Evolutionary conservation across 2,329 filamentous ascomycete species (phyloP).

Genomic region (Neopestalotiopsis sp.): DNA sequence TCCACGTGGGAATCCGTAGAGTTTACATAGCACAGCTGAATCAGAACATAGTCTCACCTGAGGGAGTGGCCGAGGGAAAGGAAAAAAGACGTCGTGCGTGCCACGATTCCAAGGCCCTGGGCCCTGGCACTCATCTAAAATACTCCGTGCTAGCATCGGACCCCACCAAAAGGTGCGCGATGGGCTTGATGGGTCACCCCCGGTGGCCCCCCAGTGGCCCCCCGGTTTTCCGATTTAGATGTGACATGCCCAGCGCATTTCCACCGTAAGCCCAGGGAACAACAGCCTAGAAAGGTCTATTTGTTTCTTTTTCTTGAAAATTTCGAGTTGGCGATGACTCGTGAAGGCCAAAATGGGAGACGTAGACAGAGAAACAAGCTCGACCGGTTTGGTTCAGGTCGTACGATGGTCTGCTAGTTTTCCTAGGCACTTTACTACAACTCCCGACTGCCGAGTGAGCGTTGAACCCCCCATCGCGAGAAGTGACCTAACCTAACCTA

Average conservation of each 20-base stretch:
- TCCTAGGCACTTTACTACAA: background rate
- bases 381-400: background rate
- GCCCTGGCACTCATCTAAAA: background rate
- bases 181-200: background rate
- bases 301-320: background rate
- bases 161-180: background rate
- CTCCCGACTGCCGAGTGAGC: background rate
- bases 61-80: background rate
- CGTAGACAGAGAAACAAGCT: too few species aligned
- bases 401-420: background rate
- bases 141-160: background rate
- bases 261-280: background rate
- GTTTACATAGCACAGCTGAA: background rate
- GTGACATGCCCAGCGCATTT: background rate
- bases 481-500: too few species aligned
- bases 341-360: background rate
- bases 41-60: background rate
- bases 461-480: too few species aligned
- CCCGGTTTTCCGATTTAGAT: constrained; percentile 13
- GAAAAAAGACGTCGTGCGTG: background rate
- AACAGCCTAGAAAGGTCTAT: background rate
- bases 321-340: background rate
- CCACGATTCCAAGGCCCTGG: background rate
- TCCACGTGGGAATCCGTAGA: background rate
- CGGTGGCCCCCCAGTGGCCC: background rate